Conservation (phyloP, 176 grass and related monocot genomes). For the Chrysopogon serrulatus region DNA sequence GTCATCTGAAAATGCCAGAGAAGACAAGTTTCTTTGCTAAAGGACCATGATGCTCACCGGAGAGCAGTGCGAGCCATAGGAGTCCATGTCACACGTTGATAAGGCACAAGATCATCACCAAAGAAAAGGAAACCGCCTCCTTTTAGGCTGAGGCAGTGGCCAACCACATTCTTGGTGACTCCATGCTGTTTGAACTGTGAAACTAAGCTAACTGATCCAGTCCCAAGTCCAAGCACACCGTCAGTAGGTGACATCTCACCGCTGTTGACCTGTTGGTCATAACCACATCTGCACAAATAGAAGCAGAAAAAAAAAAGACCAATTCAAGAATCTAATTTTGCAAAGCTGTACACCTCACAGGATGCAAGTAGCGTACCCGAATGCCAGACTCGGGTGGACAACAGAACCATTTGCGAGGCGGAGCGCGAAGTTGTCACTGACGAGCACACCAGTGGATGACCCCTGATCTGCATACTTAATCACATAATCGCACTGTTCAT, state of each 20-base stretch:
- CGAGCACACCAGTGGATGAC: slow-evolving; percentile 73
- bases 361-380: slow-evolving; percentile 52
- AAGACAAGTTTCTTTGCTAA: not conserved
- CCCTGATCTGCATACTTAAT: slow-evolving; percentile 81
- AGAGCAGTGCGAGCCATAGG: slow-evolving; percentile 53
- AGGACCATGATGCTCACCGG: slow-evolving; percentile 34
- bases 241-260: slow-evolving; percentile 51
- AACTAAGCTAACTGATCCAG: slow-evolving; percentile 63
- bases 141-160: slow-evolving; percentile 78
- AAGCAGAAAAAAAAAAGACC: slow-evolving; percentile 3
- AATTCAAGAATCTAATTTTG: not conserved
- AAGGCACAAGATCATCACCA: slow-evolving; percentile 82
- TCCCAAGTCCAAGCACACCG: slow-evolving; percentile 83
- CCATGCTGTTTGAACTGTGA: slow-evolving; percentile 87
- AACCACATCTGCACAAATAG: slow-evolving; percentile 67
- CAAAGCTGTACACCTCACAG: not conserved
- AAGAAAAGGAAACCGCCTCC: slow-evolving; percentile 95
- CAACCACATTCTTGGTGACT: slow-evolving; percentile 83
- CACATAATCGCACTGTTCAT: slow-evolving; percentile 78
- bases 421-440: slow-evolving; percentile 52
- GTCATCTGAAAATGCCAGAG: not conserved
- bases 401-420: slow-evolving; percentile 64
- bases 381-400: slow-evolving; percentile 57
- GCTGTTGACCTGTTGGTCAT: slow-evolving; percentile 60
- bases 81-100: slow-evolving; percentile 56